Percentiles rank a stretch among this genome's conserved stretches.
Conservation (phyloP, 179 eudicot species). For the Spergularia azorica region DNA sequence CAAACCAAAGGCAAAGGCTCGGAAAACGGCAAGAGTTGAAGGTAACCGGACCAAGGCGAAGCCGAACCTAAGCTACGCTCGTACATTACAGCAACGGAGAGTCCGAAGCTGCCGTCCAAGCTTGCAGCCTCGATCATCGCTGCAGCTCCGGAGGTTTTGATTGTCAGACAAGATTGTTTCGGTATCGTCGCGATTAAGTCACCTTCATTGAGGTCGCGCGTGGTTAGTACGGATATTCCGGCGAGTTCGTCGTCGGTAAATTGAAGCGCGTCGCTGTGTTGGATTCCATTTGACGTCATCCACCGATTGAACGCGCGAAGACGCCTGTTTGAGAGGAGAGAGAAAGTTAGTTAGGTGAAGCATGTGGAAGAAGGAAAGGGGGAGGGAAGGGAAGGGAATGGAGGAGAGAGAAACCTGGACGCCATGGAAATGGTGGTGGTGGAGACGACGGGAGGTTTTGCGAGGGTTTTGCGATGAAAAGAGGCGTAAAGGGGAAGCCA, state of each 20-base stretch:
- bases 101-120: constrained; percentile 59
- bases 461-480: constrained; percentile 4
- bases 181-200: constrained; percentile 82
- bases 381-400: too few relatives aligned
- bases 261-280: constrained; percentile 28
- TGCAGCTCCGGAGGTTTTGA: constrained; percentile 59
- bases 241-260: constrained; percentile 55
- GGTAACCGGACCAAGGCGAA: constrained; percentile 80
- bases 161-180: constrained; percentile 65
- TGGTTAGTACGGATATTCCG: constrained; percentile 48
- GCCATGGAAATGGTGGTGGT: constrained; percentile 14
- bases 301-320: constrained; percentile 82
- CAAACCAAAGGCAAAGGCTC: constrained; percentile 75
- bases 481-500: too few relatives aligned
- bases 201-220: constrained; percentile 57
- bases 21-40: constrained; percentile 56
- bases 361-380: not conserved
- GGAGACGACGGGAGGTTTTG: constrained; percentile 4
- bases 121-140: constrained; percentile 51
- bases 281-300: constrained; percentile 55
- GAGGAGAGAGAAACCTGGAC: constrained; percentile 27
- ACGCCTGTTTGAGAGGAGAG: constrained; percentile 37
- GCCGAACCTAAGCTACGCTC: constrained; percentile 64
- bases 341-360: not conserved
- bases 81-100: constrained; percentile 78